Percentiles rank a stretch among this genome's conserved stretches.
Conservation (phyloP, 2,329 filamentous ascomycete genomes). For the Cladobotryum protrusum region DNA sequence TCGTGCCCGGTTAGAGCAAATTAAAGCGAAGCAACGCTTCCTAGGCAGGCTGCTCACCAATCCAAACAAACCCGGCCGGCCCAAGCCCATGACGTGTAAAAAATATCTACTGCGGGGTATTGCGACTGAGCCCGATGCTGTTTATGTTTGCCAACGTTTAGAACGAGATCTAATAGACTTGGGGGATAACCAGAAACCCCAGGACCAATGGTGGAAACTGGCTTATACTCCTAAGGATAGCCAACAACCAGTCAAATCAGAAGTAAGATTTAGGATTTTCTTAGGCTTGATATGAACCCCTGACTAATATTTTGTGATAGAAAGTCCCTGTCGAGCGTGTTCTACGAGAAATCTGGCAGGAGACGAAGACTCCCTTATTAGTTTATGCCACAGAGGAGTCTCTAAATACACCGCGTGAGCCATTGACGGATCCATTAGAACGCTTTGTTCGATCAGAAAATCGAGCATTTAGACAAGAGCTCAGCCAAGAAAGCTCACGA, state of each 20-base stretch:
- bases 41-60: slow-evolving; percentile 34
- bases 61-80: slow-evolving; percentile 31
- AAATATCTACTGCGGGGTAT: slow-evolving; percentile 48
- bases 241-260: slow-evolving; percentile 39
- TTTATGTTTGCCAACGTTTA: slow-evolving; percentile 44
- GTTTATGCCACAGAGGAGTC: slow-evolving; percentile 50
- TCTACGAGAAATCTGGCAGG: slow-evolving; percentile 39
- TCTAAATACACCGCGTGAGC: slow-evolving; percentile 26
- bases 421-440: slow-evolving; percentile 35
- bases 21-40: slow-evolving; percentile 31
- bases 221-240: slow-evolving; percentile 34
- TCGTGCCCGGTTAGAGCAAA: slow-evolving; percentile 24
- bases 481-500: slow-evolving; percentile 33
- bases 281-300: not conserved
- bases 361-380: slow-evolving; percentile 42
- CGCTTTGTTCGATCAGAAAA: slow-evolving; percentile 48
- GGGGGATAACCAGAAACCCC: slow-evolving; percentile 23
- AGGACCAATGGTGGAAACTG: slow-evolving; percentile 53
- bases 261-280: slow-evolving; percentile 34
- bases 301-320: slow-evolving; percentile 27
- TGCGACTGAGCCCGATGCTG: slow-evolving; percentile 38
- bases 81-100: slow-evolving; percentile 35
- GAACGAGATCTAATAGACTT: slow-evolving; percentile 38
- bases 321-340: slow-evolving; percentile 42
- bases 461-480: slow-evolving; percentile 44